A percentile compares a stretch with the other conserved stretches of the same genome.
These are phyloP conservation scores for Saturnispora besseyi DNA, from an alignment of 805 yeast genomes.

Conservation along the genomic window DNA sequence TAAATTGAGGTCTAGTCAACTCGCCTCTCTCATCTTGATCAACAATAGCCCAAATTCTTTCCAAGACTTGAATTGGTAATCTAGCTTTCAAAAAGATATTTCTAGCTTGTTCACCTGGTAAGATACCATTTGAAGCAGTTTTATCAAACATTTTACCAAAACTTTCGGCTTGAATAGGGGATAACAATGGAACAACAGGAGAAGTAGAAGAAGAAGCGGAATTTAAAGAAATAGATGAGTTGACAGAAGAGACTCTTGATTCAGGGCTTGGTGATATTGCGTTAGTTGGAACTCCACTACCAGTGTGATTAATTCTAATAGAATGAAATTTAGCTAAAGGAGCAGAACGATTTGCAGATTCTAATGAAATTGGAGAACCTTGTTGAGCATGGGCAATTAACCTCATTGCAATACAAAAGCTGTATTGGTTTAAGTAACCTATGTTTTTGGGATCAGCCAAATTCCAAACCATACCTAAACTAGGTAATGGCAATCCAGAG, in stretches of 20 bases:
- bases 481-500: slow-evolving; percentile 69
- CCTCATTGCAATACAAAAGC: slow-evolving; percentile 81
- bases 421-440: slow-evolving; percentile 74
- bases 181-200: slow-evolving; percentile 41
- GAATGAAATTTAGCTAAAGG: slow-evolving; percentile 55
- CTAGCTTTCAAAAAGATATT: slow-evolving; percentile 84
- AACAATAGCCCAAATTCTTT: slow-evolving; percentile 82
- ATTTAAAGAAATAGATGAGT: slow-evolving; percentile 24
- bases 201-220: slow-evolving; percentile 20
- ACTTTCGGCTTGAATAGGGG: slow-evolving; percentile 49
- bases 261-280: slow-evolving; percentile 4
- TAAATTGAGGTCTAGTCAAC: slow-evolving; percentile 65
- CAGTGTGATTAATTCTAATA: slow-evolving; percentile 28
- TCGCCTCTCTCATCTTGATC: slow-evolving; percentile 70
- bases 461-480: slow-evolving; percentile 90
- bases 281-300: slow-evolving; percentile 20
- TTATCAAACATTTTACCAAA: slow-evolving; percentile 68
- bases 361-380: slow-evolving; percentile 48
- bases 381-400: slow-evolving; percentile 79
- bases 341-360: slow-evolving; percentile 45
- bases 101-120: slow-evolving; percentile 75
- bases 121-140: slow-evolving; percentile 44
- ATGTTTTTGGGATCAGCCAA: slow-evolving; percentile 81
- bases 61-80: slow-evolving; percentile 65
- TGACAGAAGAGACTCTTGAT: slow-evolving; percentile 29